A percentile compares a stretch with the other conserved stretches of the same genome.
phyloP scores from a whole-genome alignment of 2,329 filamentous ascomycete genomes.

The Tolypocladium cylindrosporum region DNA sequence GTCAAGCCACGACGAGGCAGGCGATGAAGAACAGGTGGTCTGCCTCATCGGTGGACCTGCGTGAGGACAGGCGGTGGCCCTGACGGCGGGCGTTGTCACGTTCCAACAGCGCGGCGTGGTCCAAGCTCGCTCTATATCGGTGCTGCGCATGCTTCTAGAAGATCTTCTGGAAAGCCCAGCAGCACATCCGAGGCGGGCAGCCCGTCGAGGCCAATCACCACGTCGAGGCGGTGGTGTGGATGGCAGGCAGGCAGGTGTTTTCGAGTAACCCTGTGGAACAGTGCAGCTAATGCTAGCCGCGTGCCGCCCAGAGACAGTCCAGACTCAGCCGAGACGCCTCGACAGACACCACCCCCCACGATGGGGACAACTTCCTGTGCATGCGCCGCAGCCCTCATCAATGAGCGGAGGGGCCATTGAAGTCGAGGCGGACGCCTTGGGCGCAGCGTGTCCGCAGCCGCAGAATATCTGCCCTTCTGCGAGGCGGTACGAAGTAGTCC shows the following conservation, averaged over 20 bases:
- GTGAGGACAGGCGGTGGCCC: neutral
- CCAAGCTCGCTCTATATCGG: neutral
- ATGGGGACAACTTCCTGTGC: neutral
- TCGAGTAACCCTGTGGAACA: neutral
- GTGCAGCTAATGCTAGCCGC: neutral
- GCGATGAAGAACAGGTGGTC: neutral
- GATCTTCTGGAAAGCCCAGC: neutral
- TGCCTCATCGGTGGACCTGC: neutral
- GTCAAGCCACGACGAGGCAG: neutral
- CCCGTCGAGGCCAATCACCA: neutral
- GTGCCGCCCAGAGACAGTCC: neutral
- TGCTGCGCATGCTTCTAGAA: constrained; percentile 8
- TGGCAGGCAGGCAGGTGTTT: neutral
- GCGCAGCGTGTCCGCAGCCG: neutral
- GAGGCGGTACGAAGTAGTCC: neutral
- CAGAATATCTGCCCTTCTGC: neutral
- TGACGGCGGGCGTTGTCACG: neutral
- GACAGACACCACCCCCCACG: neutral
- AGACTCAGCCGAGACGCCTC: no score
- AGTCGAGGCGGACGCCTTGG: neutral
- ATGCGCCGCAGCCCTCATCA: neutral
- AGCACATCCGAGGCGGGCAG: neutral
- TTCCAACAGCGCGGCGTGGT: neutral
- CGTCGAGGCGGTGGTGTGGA: neutral
- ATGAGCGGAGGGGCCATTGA: neutral